Conservation (phyloP, 352 stramenopile species). For the Phytopythium aichiense region DNA sequence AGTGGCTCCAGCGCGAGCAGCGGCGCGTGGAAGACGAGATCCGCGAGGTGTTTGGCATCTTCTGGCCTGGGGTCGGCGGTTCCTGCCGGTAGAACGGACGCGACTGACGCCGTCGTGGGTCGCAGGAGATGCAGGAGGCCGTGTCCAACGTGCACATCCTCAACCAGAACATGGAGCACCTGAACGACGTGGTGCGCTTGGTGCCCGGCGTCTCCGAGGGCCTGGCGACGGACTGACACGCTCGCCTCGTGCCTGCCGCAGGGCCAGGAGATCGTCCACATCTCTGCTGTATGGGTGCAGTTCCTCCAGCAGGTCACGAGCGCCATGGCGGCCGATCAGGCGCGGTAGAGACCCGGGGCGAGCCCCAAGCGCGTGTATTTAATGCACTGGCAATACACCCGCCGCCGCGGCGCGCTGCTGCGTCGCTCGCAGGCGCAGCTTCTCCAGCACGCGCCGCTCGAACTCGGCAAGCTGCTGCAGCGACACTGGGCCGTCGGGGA, state of each 20-base stretch:
- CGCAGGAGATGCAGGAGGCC: slow-evolving; percentile 73
- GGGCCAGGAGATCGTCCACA: slow-evolving; percentile 69
- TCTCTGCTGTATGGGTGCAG: slow-evolving; percentile 67
- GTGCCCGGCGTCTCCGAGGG: background rate
- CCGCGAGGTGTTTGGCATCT: slow-evolving; percentile 35
- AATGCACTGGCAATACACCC: slow-evolving; percentile 1
- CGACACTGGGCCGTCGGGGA: slow-evolving; percentile 45
- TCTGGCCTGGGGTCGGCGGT: background rate
- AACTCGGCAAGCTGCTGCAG: slow-evolving; percentile 51
- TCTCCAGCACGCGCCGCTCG: slow-evolving; percentile 49
- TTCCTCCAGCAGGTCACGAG: slow-evolving; percentile 60
- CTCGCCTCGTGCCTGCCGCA: slow-evolving; percentile 11
- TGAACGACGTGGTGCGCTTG: slow-evolving; percentile 69
- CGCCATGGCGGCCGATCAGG: slow-evolving; percentile 22
- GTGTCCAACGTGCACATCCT: slow-evolving; percentile 81
- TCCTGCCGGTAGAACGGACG: too few species aligned
- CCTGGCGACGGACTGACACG: background rate
- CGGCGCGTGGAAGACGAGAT: slow-evolving; percentile 68
- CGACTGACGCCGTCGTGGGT: background rate
- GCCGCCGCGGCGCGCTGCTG: slow-evolving; percentile 26
- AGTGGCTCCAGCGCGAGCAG: slow-evolving; percentile 68
- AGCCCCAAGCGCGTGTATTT: slow-evolving; percentile 3
- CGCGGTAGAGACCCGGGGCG: slow-evolving; percentile 12
- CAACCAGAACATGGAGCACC: slow-evolving; percentile 76
- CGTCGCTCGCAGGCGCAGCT: slow-evolving; percentile 34